A percentile compares a stretch with the other conserved stretches of the same genome.
Evolutionary conservation across 202 grass and related monocot species (phyloP).

Genomic region (Panicum virgatum): DNA sequence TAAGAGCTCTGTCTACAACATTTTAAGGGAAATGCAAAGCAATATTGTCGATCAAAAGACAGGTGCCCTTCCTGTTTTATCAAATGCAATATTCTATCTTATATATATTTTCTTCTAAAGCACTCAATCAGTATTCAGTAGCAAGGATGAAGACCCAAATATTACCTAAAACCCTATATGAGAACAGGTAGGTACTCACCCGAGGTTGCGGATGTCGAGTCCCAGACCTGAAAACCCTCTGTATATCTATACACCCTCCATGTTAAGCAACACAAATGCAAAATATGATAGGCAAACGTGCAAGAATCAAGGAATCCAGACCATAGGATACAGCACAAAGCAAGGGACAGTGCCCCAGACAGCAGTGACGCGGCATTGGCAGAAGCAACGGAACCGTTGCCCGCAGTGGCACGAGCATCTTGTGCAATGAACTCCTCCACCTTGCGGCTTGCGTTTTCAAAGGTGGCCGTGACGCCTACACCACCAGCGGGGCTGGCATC

Average conservation of each 20-base stretch:
- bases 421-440: slow-evolving; percentile 68
- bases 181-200: slow-evolving; percentile 47
- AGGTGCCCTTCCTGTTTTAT: neutral
- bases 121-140: neutral
- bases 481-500: slow-evolving; percentile 31
- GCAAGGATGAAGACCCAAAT: slow-evolving; percentile 7
- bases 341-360: slow-evolving; percentile 81
- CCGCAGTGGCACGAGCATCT: slow-evolving; percentile 40
- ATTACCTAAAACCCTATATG: neutral
- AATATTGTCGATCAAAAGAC: neutral
- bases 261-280: slow-evolving; percentile 41
- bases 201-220: slow-evolving; percentile 82
- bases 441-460: slow-evolving; percentile 57
- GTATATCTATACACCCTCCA: slow-evolving; percentile 71
- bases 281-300: neutral
- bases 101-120: neutral
- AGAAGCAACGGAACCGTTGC: slow-evolving; percentile 29
- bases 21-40: slow-evolving; percentile 3
- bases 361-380: slow-evolving; percentile 54
- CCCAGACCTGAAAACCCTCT: slow-evolving; percentile 81
- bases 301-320: neutral
- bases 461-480: slow-evolving; percentile 45
- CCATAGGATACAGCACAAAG: slow-evolving; percentile 90
- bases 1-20: slow-evolving; percentile 12
- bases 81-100: neutral